Conservation (phyloP, 768 basidiomycete genomes). For the Lentinula aciculospora region DNA sequence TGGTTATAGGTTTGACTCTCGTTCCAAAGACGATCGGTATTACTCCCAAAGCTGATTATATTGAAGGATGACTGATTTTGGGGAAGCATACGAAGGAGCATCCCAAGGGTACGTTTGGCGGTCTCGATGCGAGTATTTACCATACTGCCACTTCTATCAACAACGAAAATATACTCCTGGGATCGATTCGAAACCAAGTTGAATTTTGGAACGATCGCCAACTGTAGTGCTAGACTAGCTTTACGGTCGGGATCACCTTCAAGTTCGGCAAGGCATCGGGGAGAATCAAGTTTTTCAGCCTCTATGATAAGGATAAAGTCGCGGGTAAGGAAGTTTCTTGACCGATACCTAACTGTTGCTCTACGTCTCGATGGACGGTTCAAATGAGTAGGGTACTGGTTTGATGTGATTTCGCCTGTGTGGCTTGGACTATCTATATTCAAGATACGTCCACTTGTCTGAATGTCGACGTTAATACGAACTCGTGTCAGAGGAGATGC, state of each 20-base stretch:
- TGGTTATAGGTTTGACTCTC: constrained; percentile 26
- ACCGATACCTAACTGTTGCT: constrained; percentile 31
- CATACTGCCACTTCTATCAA: constrained; percentile 61
- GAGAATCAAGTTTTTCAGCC: constrained; percentile 43
- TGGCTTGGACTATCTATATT: constrained; percentile 41
- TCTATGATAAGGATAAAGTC: constrained; percentile 49
- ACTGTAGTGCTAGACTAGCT: constrained; percentile 42
- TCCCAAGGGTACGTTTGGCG: constrained; percentile 39
- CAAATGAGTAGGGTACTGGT: constrained; percentile 26
- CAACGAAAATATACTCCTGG: constrained; percentile 57
- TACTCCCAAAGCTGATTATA: constrained; percentile 46
- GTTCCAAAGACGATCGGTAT: constrained; percentile 26
- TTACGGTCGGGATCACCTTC: constrained; percentile 17
- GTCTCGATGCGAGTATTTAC: constrained; percentile 29
- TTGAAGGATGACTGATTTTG: constrained; percentile 41
- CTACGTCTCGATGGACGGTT: constrained; percentile 33
- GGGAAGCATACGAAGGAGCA: constrained; percentile 47
- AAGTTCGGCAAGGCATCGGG: constrained; percentile 52
- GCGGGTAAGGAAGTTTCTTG: constrained; percentile 32
- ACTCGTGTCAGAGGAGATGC: constrained; percentile 28
- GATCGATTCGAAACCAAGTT: constrained; percentile 30
- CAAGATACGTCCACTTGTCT: constrained; percentile 40
- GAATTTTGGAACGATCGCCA: constrained; percentile 51
- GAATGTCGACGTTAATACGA: constrained; percentile 37
- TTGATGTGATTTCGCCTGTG: constrained; percentile 21